Evolutionary conservation across 2,329 filamentous ascomycete genomes (phyloP), one percentile per base, ranked within the genome.

Genomic region (Lasiodiplodia gonubiensis): DNA sequence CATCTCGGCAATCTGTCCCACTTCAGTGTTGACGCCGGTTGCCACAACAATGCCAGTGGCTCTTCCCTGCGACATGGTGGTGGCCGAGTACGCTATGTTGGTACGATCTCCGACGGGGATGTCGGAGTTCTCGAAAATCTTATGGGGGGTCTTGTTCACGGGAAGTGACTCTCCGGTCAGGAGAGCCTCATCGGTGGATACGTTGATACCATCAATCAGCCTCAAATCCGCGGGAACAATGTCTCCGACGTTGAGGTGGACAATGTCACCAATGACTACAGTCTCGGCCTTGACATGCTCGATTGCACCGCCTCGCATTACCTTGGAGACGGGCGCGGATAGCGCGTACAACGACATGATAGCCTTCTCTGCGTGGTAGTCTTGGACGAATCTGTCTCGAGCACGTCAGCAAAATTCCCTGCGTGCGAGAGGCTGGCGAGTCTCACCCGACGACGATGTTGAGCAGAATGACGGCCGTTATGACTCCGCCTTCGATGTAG

Each of bases 171-270:
- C 90, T 70, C 90, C 90, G 16, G 90, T 93, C 48, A 92, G 85
- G 68, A 91, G 84, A 14, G 90, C 89, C 77, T 92, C 90, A 69
- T 96, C 92, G 70, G 90, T 90, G 60, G 90, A 90, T 68, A 92
- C 81, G 77, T 94, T 94, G 79, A 93, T 87, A 67, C 86, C 86
- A 70, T 89, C 85, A 69, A 89, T 75, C 11, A 86, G 75, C 69
- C 89, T 85, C 60, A 90, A 78, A 78, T 91, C 89, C 53, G 89
- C 89, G 4, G 89, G 89, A 48, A 90, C 85, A 67, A 90, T 86
- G 75, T 89, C 89, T 71, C 89, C 89, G 57, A 78, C 76, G 25
- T 72, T 75, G 61, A 80, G 73, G 66, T 76, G 74, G 51, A 80
- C 77, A 37, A 80, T 71, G 65, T 80, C 79, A 65, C 79, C 79